Conservation (phyloP, 1,139 yeast species). For the Zygoascus sp. region DNA sequence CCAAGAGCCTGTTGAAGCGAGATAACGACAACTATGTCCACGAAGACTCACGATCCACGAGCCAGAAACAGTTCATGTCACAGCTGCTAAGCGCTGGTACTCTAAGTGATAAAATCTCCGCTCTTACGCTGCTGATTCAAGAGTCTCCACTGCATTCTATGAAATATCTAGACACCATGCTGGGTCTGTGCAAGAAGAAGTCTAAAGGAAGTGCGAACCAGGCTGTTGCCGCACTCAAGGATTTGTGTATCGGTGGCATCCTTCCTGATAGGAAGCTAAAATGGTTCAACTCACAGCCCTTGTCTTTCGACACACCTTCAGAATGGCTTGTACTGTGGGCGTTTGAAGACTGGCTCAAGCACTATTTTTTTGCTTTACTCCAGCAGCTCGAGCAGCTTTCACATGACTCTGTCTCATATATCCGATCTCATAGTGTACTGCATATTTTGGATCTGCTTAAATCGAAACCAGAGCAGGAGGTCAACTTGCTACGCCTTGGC, state of each 20-base stretch:
- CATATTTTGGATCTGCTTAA: slow-evolving; percentile 77
- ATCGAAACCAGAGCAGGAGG: slow-evolving; percentile 95
- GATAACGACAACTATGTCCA: slow-evolving; percentile 72
- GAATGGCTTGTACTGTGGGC: slow-evolving; percentile 67
- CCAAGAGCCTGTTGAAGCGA: slow-evolving; percentile 56
- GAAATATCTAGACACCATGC: slow-evolving; percentile 74
- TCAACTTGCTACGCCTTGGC: slow-evolving; percentile 78
- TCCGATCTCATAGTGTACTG: slow-evolving; percentile 68
- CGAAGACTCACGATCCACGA: slow-evolving; percentile 74
- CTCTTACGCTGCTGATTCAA: slow-evolving; percentile 83
- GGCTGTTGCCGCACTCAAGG: slow-evolving; percentile 84
- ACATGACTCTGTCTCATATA: slow-evolving; percentile 91
- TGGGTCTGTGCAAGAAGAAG: slow-evolving; percentile 81
- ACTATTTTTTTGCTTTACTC: slow-evolving; percentile 62
- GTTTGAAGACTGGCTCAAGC: slow-evolving; percentile 86
- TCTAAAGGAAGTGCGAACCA: slow-evolving; percentile 91
- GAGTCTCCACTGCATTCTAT: slow-evolving; percentile 92
- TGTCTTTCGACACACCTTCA: slow-evolving; percentile 39
- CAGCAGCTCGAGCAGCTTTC: slow-evolving; percentile 68
- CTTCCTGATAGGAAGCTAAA: slow-evolving; percentile 77
- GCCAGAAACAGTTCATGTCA: slow-evolving; percentile 84
- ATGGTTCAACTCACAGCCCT: slow-evolving; percentile 73
- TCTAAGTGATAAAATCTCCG: slow-evolving; percentile 89
- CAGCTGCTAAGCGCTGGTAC: slow-evolving; percentile 93
- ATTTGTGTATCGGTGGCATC: slow-evolving; percentile 70